Percentiles rank a stretch among this genome's conserved stretches.
phyloP scores from a whole-genome alignment of 768 basidiomycete species.

The Boletus reticuloceps region DNA sequence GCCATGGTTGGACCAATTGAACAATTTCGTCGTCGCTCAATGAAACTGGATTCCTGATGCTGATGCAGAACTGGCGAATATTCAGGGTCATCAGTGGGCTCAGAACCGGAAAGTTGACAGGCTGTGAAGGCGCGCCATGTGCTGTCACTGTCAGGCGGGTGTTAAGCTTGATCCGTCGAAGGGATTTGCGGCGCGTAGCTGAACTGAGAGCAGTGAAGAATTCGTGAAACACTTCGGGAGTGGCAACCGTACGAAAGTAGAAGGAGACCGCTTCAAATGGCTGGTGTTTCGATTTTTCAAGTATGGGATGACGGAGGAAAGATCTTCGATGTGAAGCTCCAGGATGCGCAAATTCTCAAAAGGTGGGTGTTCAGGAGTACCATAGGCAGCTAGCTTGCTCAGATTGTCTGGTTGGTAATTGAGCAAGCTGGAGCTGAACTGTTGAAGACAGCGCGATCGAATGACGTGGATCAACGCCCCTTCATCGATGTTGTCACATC shows the following conservation, averaged over 20 bases:
- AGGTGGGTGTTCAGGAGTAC: not conserved
- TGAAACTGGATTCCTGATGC: not conserved
- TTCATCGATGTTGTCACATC: not conserved
- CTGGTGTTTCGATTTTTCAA: slow-evolving; percentile 5
- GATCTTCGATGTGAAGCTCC: not conserved
- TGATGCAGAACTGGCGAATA: not conserved
- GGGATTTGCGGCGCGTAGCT: not conserved
- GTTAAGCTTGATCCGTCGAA: not conserved
- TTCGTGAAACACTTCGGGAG: not conserved
- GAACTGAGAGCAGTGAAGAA: not conserved
- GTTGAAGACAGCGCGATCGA: not conserved
- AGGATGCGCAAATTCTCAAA: slow-evolving; percentile 10
- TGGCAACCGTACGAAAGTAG: not conserved
- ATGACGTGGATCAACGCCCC: not conserved
- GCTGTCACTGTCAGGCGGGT: no score
- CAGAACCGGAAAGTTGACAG: not conserved
- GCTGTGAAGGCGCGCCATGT: not conserved
- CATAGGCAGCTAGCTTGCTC: not conserved
- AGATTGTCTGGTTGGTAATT: not conserved
- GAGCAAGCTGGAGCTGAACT: not conserved
- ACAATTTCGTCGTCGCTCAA: slow-evolving; percentile 5
- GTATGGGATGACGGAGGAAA: slow-evolving; percentile 7
- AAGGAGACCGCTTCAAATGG: slow-evolving; percentile 6
- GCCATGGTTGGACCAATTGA: not conserved
- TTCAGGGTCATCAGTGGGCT: slow-evolving; percentile 1